phyloP scores from a whole-genome alignment of 2,329 filamentous ascomycete genomes.

The Diaporthe sp. region DNA sequence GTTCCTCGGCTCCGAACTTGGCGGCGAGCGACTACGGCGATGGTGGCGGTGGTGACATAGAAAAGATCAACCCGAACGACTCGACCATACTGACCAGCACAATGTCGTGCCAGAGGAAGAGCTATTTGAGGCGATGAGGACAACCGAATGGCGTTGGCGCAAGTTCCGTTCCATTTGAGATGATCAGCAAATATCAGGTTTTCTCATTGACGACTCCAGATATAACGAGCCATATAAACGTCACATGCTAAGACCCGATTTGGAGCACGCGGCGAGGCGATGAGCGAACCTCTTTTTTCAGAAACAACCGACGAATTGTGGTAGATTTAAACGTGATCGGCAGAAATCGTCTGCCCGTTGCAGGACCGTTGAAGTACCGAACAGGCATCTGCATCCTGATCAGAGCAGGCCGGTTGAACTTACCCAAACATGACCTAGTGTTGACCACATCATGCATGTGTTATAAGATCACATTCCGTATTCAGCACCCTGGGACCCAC shows the following conservation, averaged over 20 bases:
- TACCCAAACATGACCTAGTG: slow-evolving; percentile 3
- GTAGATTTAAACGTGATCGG: not conserved
- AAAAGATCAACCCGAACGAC: no score
- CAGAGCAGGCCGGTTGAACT: not conserved
- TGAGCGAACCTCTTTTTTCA: not conserved
- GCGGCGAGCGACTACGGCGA: no score
- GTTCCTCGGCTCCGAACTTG: no score
- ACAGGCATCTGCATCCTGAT: slow-evolving; percentile 3
- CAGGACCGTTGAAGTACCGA: not conserved
- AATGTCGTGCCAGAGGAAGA: no score
- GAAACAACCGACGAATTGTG: no score
- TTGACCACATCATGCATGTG: slow-evolving; percentile 10
- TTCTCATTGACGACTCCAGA: not conserved
- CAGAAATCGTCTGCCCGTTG: not conserved
- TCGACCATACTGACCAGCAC: no score
- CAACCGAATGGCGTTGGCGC: not conserved
- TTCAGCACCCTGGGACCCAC: not conserved
- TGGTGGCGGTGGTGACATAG: no score
- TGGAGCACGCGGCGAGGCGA: not conserved
- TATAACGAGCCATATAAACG: not conserved
- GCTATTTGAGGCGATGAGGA: no score
- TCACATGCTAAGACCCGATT: not conserved
- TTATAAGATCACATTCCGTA: not conserved
- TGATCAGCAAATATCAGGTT: not conserved
- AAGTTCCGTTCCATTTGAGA: not conserved